phyloP scores from a whole-genome alignment of 2,329 filamentous ascomycete genomes.

The Alternaria gansuensis region DNA sequence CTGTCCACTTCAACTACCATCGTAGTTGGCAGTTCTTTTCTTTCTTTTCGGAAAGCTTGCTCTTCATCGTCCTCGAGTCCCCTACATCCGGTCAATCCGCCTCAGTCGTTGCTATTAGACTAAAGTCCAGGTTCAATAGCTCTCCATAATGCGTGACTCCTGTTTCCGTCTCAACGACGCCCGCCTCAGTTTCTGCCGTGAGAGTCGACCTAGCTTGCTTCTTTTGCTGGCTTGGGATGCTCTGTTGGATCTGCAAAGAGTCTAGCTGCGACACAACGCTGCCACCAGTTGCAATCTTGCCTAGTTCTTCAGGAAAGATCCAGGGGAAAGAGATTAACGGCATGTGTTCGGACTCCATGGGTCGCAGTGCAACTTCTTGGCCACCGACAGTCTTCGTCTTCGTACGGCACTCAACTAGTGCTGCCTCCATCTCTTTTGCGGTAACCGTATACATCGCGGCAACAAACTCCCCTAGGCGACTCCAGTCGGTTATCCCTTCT shows the following conservation, averaged over 20 bases:
- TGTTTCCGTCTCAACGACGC: conserved; percentile 43
- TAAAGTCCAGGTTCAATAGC: conserved; percentile 45
- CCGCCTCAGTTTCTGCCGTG: not conserved
- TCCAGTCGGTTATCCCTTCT: conserved; percentile 46
- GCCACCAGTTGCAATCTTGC: conserved; percentile 68
- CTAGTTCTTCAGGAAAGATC: conserved; percentile 80
- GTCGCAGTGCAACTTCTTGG: conserved; percentile 48
- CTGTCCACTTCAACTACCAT: not conserved
- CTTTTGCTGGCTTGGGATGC: conserved; percentile 13
- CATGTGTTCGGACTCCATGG: conserved; percentile 64
- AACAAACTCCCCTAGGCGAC: conserved; percentile 72
- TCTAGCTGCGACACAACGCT: conserved; percentile 4
- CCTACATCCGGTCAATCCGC: not conserved
- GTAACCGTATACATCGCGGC: conserved; percentile 91
- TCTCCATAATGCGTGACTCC: conserved; percentile 50
- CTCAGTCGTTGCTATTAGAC: not conserved
- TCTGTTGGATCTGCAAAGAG: not conserved
- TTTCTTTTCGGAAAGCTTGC: not conserved
- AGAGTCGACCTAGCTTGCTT: conserved; percentile 11
- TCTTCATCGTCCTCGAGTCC: not conserved
- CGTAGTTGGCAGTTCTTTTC: rapidly evolving
- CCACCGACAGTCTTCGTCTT: conserved; percentile 52
- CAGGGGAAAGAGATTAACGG: conserved; percentile 94
- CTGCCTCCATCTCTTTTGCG: conserved; percentile 70
- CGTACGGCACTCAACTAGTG: conserved; percentile 62